These are phyloP conservation scores for Hemileccinum rubropunctum DNA, from an alignment of 768 basidiomycete genomes.

Conservation along the genomic window DNA sequence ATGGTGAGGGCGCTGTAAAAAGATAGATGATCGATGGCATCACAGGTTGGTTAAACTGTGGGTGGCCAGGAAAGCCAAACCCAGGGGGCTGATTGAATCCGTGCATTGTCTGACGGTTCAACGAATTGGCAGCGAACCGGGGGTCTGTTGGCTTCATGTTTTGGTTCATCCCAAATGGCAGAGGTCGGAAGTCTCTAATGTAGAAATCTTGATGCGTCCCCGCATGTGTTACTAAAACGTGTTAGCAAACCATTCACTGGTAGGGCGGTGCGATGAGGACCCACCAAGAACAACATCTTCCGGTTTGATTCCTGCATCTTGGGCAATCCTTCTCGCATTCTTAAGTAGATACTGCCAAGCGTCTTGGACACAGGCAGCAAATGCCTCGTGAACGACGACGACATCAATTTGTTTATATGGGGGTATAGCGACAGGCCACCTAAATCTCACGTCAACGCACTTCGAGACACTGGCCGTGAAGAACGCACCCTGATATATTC, in stretches of 20 bases:
- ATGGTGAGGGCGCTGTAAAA: conserved; percentile 36
- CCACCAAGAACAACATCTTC: conserved; percentile 44
- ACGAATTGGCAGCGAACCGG: conserved; percentile 7
- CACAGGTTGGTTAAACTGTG: conserved; percentile 20
- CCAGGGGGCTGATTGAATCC: conserved; percentile 12
- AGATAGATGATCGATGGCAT: conserved; percentile 42
- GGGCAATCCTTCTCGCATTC: conserved; percentile 32
- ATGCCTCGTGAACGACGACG: conserved; percentile 35
- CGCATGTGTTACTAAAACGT: conserved; percentile 36
- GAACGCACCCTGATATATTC: conserved; percentile 33
- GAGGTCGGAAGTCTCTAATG: conserved; percentile 33
- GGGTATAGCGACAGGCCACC: conserved; percentile 45
- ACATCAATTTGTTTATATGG: conserved; percentile 37
- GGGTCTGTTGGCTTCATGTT: background rate
- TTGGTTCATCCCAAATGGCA: conserved; percentile 16
- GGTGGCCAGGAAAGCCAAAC: conserved; percentile 13
- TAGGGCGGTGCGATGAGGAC: background rate
- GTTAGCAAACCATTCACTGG: background rate
- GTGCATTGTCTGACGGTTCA: conserved; percentile 14
- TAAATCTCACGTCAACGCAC: conserved; percentile 13
- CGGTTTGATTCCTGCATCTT: conserved; percentile 34
- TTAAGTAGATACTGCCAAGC: conserved; percentile 41
- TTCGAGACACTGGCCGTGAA: background rate
- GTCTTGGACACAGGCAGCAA: conserved; percentile 26
- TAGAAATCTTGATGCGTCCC: conserved; percentile 42